phyloP scores from a whole-genome alignment of 176 grass and related monocot species.

The Lolium rigidum region DNA sequence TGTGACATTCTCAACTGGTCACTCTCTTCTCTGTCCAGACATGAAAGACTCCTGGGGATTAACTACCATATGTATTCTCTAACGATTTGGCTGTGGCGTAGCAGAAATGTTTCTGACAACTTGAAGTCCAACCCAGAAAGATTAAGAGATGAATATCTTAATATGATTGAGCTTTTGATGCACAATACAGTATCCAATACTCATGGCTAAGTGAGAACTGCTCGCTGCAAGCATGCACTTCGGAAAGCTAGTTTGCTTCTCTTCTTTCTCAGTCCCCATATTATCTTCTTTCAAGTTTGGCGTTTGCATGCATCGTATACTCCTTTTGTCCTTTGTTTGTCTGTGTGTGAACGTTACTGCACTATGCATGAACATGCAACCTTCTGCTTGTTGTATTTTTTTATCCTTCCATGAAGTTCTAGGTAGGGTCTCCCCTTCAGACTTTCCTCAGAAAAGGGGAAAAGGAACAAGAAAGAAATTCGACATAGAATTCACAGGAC shows the following conservation, averaged over 20 bases:
- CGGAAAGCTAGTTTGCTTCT: neutral
- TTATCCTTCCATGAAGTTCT: neutral
- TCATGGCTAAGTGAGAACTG: neutral
- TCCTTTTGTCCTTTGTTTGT: neutral
- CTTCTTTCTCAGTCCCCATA: neutral
- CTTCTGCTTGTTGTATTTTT: neutral
- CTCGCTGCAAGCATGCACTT: neutral
- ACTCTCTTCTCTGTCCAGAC: neutral
- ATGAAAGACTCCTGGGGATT: neutral
- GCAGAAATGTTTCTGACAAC: neutral
- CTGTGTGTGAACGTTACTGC: neutral
- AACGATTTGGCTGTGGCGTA: neutral
- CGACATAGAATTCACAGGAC: neutral
- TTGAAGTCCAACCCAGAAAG: neutral
- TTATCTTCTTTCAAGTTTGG: neutral
- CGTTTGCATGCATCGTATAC: neutral
- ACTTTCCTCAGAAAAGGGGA: neutral
- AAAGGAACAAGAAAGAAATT: neutral
- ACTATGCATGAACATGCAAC: neutral
- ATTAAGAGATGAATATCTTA: neutral
- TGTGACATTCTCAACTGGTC: neutral
- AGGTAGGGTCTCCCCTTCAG: neutral
- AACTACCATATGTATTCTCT: neutral
- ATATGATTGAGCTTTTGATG: conserved; percentile 1
- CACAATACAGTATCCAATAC: neutral